Percentiles rank a stretch among this genome's conserved stretches.
Evolutionary conservation across 805 yeast genomes (phyloP).

Genomic region (Candida verbasci): DNA sequence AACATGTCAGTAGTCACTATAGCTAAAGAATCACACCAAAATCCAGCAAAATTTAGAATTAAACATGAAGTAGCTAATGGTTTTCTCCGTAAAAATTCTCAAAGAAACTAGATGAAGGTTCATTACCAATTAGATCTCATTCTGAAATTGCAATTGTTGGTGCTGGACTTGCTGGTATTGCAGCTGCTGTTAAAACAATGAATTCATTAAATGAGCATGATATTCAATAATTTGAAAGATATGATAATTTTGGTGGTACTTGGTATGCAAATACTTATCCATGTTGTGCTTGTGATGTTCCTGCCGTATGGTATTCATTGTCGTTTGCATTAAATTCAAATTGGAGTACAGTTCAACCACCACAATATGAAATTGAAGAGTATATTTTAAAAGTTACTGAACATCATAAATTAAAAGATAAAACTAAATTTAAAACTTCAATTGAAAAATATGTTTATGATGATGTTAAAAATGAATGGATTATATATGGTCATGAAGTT

Average conservation of each 20-base stretch:
- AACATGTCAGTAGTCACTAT: slow-evolving; percentile 13
- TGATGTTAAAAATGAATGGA: slow-evolving; percentile 17
- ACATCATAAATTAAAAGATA: slow-evolving; percentile 19
- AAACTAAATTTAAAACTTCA: background rate
- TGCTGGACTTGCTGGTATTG: slow-evolving; percentile 38
- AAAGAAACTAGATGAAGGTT: no score
- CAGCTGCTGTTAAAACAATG: slow-evolving; percentile 22
- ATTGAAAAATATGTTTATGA: background rate
- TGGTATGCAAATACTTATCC: slow-evolving; percentile 45
- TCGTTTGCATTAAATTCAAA: slow-evolving; percentile 12
- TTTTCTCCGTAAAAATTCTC: no score
- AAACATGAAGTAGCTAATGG: slow-evolving; percentile 21
- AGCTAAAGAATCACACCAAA: slow-evolving; percentile 25
- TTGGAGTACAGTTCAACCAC: slow-evolving; percentile 37
- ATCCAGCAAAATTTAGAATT: slow-evolving; percentile 21
- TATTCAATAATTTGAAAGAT: slow-evolving; percentile 32
- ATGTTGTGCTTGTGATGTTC: slow-evolving; percentile 40
- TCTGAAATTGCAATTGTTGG: slow-evolving; percentile 35
- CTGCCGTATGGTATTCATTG: slow-evolving; percentile 28
- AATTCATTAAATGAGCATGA: slow-evolving; percentile 24
- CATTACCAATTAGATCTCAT: no score
- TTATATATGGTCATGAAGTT: slow-evolving; percentile 19
- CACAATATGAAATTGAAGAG: slow-evolving; percentile 39
- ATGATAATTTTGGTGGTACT: slow-evolving; percentile 37
- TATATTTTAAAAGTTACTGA: slow-evolving; percentile 30